Percentiles rank a stretch among this genome's conserved stretches.
Evolutionary conservation across 805 yeast genomes (phyloP).

Genomic region (Saturnispora ahearnii): DNA sequence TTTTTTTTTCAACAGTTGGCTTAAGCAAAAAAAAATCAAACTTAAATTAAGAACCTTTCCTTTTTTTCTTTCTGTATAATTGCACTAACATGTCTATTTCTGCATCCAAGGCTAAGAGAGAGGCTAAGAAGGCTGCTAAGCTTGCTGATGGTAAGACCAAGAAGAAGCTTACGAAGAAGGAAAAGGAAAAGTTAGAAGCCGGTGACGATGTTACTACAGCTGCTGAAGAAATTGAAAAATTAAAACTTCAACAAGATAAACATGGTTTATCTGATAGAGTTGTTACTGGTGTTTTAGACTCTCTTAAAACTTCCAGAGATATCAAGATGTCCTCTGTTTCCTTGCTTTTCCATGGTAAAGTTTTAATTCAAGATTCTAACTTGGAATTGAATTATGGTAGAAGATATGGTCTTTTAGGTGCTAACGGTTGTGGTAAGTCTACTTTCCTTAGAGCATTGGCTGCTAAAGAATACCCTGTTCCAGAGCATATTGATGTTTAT

Average conservation of each 20-base stretch:
- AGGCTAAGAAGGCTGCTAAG: constrained; percentile 90
- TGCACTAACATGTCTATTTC: constrained; percentile 45
- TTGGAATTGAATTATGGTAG: constrained; percentile 95
- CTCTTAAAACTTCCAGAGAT: constrained; percentile 87
- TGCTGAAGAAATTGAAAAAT: constrained; percentile 69
- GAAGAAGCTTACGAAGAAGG: constrained; percentile 57
- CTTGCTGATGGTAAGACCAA: constrained; percentile 69
- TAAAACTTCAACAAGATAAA: constrained; percentile 89
- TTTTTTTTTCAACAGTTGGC: constrained; percentile 1
- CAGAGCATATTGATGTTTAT: constrained; percentile 84
- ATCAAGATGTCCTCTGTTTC: constrained; percentile 85
- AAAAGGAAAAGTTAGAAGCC: constrained; percentile 35
- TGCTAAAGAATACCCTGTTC: constrained; percentile 93
- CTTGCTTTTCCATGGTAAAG: constrained; percentile 94
- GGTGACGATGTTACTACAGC: constrained; percentile 46
- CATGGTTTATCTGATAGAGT: constrained; percentile 96
- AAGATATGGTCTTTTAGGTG: constrained; percentile 95
- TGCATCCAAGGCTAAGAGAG: constrained; percentile 96
- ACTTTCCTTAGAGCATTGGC: constrained; percentile 90
- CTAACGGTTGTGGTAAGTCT: constrained; percentile 98
- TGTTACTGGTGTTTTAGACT: constrained; percentile 91
- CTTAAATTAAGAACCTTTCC: background rate
- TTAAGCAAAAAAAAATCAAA: background rate
- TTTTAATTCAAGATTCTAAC: constrained; percentile 82
- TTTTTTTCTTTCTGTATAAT: background rate